Evolutionary conservation across 352 stramenopile genomes (phyloP).

Genomic region (Pythium sp.): DNA sequence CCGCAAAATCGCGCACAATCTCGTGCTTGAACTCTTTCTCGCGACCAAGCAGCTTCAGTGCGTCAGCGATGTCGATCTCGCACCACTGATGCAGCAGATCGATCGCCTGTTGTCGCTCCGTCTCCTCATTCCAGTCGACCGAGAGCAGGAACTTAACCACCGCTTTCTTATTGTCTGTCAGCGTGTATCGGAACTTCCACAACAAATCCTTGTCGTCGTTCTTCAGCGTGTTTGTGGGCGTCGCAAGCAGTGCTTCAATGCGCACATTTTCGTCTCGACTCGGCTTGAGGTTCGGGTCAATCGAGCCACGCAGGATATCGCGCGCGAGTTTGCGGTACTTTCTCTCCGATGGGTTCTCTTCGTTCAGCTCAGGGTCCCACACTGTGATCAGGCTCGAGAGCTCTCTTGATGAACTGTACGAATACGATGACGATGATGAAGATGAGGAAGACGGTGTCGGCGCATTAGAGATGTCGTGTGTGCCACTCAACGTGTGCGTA

Average conservation of each 20-base stretch:
- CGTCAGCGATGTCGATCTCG: constrained; percentile 97
- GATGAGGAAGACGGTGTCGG: constrained; percentile 17
- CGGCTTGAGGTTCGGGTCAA: constrained; percentile 97
- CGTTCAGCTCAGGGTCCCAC: constrained; percentile 84
- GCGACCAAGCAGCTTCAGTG: constrained; percentile 95
- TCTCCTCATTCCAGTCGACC: constrained; percentile 98
- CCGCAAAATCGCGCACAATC: constrained; percentile 94
- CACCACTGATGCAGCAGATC: constrained; percentile 81
- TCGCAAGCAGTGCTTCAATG: constrained; percentile 92
- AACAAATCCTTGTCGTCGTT: constrained; percentile 92
- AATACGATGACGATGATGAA: constrained; percentile 10
- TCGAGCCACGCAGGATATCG: constrained; percentile 94
- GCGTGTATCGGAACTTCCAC: constrained; percentile 96
- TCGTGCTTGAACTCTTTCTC: constrained; percentile 89
- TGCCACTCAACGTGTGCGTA: constrained; percentile 38
- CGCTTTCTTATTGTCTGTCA: constrained; percentile 94
- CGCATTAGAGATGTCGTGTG: constrained; percentile 33
- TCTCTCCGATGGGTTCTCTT: constrained; percentile 93
- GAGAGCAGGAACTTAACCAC: constrained; percentile 98
- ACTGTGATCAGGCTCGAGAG: constrained; percentile 62
- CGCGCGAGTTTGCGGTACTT: constrained; percentile 98
- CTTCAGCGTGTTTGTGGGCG: constrained; percentile 92
- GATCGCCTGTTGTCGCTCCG: constrained; percentile 94
- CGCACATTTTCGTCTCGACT: constrained; percentile 92
- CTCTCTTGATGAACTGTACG: constrained; percentile 32